Percentiles rank a stretch among this genome's conserved stretches.
Conservation (phyloP, 2,329 filamentous ascomycete species). For the Claviceps paspali region DNA sequence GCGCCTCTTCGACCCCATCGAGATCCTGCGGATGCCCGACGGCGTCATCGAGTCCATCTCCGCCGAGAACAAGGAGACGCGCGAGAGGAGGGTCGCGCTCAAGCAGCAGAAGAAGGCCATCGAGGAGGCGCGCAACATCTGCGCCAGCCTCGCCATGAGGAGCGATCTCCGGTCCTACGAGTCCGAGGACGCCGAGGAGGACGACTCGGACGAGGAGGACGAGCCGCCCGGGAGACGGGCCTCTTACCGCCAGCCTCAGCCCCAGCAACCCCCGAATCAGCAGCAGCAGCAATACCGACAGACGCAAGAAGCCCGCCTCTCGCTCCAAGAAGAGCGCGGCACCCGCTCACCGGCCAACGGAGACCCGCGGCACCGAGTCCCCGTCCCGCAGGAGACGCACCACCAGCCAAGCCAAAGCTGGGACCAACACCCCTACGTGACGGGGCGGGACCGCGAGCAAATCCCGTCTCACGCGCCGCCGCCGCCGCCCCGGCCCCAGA, state of each 20-base stretch:
- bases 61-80: constrained; percentile 36
- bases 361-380: constrained; percentile 9
- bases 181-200: constrained; percentile 21
- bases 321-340: constrained; percentile 3
- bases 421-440: constrained; percentile 6
- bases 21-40: constrained; percentile 31
- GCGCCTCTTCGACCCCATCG: constrained; percentile 35
- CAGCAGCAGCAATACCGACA: constrained; percentile 7
- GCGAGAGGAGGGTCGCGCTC: constrained; percentile 31
- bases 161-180: constrained; percentile 30
- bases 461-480: constrained; percentile 16
- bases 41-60: constrained; percentile 32
- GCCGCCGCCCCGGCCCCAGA: constrained; percentile 22
- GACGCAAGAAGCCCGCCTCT: constrained; percentile 2
- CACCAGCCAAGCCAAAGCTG: constrained; percentile 8
- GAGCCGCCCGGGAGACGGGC: constrained; percentile 3
- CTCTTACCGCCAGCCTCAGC: constrained; percentile 2
- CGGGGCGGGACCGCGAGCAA: constrained; percentile 15
- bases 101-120: constrained; percentile 34
- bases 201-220: constrained; percentile 16
- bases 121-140: constrained; percentile 33
- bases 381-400: constrained; percentile 9
- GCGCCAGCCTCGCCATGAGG: constrained; percentile 34
- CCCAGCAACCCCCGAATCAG: constrained; percentile 5
- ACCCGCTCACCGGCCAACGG: background rate